phyloP scores from a whole-genome alignment of 176 grass and related monocot species.

The sorghum (Sorghum bicolor) region Sorghum_bicolor_NCBIv3 NC_012873.2:54877001-54877500 shows the following conservation, averaged over 20 bases:
- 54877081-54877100: constrained; percentile 54
- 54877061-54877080: constrained; percentile 67
- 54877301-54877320: background rate
- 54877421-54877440: constrained; percentile 11
- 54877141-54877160: constrained; percentile 63
- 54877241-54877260: background rate
- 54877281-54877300: background rate
- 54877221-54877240: too few species aligned
- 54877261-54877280: background rate
- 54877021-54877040: constrained; percentile 60
- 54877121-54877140: constrained; percentile 33
- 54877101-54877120: constrained; percentile 1
- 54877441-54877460: background rate
- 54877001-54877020: background rate
- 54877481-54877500: constrained; percentile 22
- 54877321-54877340: constrained; percentile 69
- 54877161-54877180: constrained; percentile 70
- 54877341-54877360: constrained; percentile 65
- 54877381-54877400: background rate
- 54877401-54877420: constrained; percentile 15
- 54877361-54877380: constrained; percentile 37
- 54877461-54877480: background rate
- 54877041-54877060: constrained; percentile 46
- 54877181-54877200: constrained; percentile 73
- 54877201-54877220: constrained; percentile 70